Evolutionary conservation across 2,329 filamentous ascomycete genomes (phyloP).

Genomic region (Colletotrichum godetiae): DNA sequence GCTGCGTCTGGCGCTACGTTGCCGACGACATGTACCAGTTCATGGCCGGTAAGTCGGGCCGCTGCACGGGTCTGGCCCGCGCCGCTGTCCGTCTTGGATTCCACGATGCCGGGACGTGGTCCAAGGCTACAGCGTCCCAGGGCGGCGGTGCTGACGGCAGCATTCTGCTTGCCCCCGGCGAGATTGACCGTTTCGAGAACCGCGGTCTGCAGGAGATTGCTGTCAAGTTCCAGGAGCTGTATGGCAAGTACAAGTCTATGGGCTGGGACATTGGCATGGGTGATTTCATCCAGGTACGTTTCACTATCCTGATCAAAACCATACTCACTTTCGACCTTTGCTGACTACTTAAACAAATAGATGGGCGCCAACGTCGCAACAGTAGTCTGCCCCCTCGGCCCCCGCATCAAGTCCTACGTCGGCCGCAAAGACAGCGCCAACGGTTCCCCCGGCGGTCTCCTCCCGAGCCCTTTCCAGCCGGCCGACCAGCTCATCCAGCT

Average conservation of each 20-base stretch:
- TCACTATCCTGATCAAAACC: background rate
- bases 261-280: slow-evolving; percentile 57
- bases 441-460: slow-evolving; percentile 51
- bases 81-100: slow-evolving; percentile 59
- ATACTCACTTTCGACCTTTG: background rate
- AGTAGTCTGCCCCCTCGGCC: slow-evolving; percentile 57
- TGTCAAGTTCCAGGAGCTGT: slow-evolving; percentile 50
- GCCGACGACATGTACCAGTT: slow-evolving; percentile 50
- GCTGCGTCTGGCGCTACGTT: slow-evolving; percentile 58
- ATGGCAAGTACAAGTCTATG: slow-evolving; percentile 49
- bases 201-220: slow-evolving; percentile 59
- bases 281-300: slow-evolving; percentile 55
- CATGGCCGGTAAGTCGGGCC: slow-evolving; percentile 50
- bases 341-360: slow-evolving; percentile 39
- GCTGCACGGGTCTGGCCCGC: slow-evolving; percentile 57
- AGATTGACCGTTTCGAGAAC: slow-evolving; percentile 55
- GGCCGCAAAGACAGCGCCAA: slow-evolving; percentile 59
- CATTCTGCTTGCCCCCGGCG: slow-evolving; percentile 51
- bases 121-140: slow-evolving; percentile 44
- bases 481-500: slow-evolving; percentile 59
- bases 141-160: slow-evolving; percentile 59
- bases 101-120: slow-evolving; percentile 60
- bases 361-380: slow-evolving; percentile 63
- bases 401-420: slow-evolving; percentile 61
- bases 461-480: slow-evolving; percentile 55